Percentiles rank a stretch among this genome's conserved stretches.
Evolutionary conservation across 768 basidiomycete species (phyloP).

Genomic region (Termitomyces bulborhizus): DNA sequence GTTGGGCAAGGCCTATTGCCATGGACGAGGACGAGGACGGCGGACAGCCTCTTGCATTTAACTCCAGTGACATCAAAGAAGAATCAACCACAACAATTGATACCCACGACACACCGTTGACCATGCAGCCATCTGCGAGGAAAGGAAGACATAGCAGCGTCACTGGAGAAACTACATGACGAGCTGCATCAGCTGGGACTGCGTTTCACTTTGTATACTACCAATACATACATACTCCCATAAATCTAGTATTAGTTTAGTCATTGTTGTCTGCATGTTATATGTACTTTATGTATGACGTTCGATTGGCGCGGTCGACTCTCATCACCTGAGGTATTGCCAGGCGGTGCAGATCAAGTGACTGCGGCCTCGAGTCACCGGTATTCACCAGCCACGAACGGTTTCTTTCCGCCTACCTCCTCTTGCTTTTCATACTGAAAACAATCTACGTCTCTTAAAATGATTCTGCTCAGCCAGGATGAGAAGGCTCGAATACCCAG

Average conservation of each 20-base stretch:
- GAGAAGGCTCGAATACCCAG: conserved; percentile 6
- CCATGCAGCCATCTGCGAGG: conserved; percentile 56
- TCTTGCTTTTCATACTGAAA: not conserved
- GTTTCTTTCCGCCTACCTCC: not conserved
- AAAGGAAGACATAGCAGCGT: conserved; percentile 47
- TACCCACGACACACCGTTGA: conserved; percentile 54
- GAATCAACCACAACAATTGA: conserved; percentile 22
- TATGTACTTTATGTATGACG: not conserved
- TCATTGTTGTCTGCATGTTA: not conserved
- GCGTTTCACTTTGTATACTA: not conserved
- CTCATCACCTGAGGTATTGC: not conserved
- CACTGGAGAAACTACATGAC: conserved; percentile 33
- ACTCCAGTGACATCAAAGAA: conserved; percentile 22
- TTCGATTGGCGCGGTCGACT: not conserved
- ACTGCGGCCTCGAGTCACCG: not conserved
- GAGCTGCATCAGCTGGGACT: conserved; percentile 1
- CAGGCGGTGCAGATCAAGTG: conserved; percentile 10
- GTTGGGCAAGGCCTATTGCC: conserved; percentile 48
- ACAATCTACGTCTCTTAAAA: not conserved
- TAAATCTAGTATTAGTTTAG: conserved; percentile 2
- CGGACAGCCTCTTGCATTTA: conserved; percentile 19
- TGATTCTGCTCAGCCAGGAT: conserved; percentile 13
- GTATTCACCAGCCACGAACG: not conserved
- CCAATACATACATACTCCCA: not conserved
- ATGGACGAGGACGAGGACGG: conserved; percentile 35